A percentile compares a stretch with the other conserved stretches of the same genome.
Conservation (phyloP, 208 protist genomes). For the Trypanosoma theileri region DNA sequence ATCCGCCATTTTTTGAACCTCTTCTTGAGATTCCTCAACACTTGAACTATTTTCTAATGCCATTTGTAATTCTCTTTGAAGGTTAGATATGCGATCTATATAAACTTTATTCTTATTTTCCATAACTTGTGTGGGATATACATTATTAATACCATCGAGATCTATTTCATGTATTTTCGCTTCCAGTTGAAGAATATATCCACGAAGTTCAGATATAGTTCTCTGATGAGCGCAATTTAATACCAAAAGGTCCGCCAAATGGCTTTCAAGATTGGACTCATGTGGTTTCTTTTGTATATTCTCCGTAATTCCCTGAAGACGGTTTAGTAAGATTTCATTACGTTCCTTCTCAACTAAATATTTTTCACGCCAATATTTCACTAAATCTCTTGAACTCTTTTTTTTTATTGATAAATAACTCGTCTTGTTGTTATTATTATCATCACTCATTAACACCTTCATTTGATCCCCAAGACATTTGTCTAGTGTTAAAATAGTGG, state of each 20-base stretch:
- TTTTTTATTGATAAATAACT: neutral
- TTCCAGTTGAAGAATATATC: slow-evolving; percentile 17
- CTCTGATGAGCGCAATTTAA: too few species aligned
- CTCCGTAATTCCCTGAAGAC: slow-evolving; percentile 3
- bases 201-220: neutral
- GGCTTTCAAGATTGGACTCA: neutral
- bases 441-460: neutral
- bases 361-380: slow-evolving; percentile 20
- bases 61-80: slow-evolving; percentile 11
- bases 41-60: neutral
- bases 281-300: neutral
- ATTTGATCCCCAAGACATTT: slow-evolving; percentile 25
- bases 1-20: neutral
- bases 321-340: slow-evolving; percentile 11
- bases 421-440: neutral
- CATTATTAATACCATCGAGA: neutral
- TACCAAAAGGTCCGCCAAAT: neutral
- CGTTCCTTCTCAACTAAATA: slow-evolving; percentile 17
- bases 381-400: neutral
- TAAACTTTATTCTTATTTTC: neutral
- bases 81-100: neutral
- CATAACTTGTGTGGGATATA: neutral
- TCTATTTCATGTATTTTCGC: slow-evolving; percentile 1
- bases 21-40: neutral
- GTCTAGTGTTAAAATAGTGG: slow-evolving; percentile 14